These are phyloP conservation scores for Emericellopsis atlantica DNA, from an alignment of 2,329 filamentous ascomycete species.

Conservation along the genomic window DNA sequence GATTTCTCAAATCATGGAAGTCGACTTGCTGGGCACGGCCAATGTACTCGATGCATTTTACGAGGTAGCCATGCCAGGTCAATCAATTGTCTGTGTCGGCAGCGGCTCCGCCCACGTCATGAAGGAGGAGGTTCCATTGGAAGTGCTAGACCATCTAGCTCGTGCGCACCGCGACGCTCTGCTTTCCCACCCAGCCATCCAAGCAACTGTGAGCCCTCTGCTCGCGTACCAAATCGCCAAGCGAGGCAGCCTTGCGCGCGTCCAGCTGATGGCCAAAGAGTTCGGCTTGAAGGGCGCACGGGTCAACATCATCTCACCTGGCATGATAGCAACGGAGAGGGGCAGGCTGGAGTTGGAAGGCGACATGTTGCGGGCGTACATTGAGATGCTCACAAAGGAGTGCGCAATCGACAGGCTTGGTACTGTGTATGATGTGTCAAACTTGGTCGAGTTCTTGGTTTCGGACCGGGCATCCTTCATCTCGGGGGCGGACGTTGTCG, in stretches of 20 bases:
- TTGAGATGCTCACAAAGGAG: neutral
- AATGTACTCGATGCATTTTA: neutral
- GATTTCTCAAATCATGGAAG: neutral
- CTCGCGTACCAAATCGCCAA: neutral
- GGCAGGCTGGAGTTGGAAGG: neutral
- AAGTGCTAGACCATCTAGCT: neutral
- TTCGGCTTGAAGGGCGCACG: neutral
- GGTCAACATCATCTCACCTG: neutral
- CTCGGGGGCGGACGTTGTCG: neutral
- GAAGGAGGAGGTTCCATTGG: neutral
- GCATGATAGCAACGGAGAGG: neutral
- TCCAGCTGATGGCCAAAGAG: neutral
- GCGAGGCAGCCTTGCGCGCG: neutral
- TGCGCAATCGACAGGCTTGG: neutral
- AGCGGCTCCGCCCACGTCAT: neutral
- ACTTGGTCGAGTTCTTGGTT: neutral
- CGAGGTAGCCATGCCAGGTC: neutral
- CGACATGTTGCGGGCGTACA: neutral
- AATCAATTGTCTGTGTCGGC: neutral
- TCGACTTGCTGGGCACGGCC: slow-evolving; percentile 1
- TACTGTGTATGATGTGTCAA: neutral
- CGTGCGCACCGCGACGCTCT: neutral
- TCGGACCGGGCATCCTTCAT: neutral
- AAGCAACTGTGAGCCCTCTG: neutral
- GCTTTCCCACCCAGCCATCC: neutral